Base-by-base conservation (phyloP, 208 protist genomes). In the Acanthamoeba sp. region DNA sequence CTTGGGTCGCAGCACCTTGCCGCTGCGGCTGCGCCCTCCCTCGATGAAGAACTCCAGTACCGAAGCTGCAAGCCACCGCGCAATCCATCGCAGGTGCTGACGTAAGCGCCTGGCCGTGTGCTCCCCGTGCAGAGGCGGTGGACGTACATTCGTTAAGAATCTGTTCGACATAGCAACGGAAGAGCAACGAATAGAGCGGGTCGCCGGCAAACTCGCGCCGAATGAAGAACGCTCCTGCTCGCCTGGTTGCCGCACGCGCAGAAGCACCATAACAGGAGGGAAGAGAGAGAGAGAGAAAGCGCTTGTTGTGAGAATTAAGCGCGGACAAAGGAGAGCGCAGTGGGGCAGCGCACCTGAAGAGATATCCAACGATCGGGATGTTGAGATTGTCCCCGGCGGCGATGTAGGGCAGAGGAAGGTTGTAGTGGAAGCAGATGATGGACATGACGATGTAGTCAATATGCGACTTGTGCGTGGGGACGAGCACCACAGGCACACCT, bases 21-120 rank as follows among this genome's bases (percentile, higher is more conserved):
- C 96, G 32, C 42, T 95, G 29, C 96, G 82, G 50, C 91, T 95
- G n/a, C 96, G 96, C 14, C 93, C 93, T 5, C 96, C 96, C 76
- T 97, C 96, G 38, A 97, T 94, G 69, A 97, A 97, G 42, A 94
- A 90, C 78, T 97, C 96, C 22, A 97, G 14, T 3, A 69, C 40
- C 16, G 48, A 62, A 10, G 48, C 80, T 88, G 80, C 69, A 78
- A 7, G 38, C 18, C 29, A 22, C 22, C 18, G 16, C 16, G n/a
- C n/a, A n/a, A n/a, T n/a, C n/a, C n/a, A n/a, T n/a, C n/a, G n/a
- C n/a, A n/a, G n/a, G n/a, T n/a, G n/a, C n/a, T n/a, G n/a, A n/a
- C n/a, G n/a, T n/a, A n/a, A n/a, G n/a, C n/a, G n/a, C n/a, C n/a
- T n/a, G n/a, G n/a, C n/a, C 48, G 48, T 55, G 48, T 55, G 48